Base-by-base conservation (phyloP, 1,139 yeast species). In the Maudiozyma humilis region DNA sequence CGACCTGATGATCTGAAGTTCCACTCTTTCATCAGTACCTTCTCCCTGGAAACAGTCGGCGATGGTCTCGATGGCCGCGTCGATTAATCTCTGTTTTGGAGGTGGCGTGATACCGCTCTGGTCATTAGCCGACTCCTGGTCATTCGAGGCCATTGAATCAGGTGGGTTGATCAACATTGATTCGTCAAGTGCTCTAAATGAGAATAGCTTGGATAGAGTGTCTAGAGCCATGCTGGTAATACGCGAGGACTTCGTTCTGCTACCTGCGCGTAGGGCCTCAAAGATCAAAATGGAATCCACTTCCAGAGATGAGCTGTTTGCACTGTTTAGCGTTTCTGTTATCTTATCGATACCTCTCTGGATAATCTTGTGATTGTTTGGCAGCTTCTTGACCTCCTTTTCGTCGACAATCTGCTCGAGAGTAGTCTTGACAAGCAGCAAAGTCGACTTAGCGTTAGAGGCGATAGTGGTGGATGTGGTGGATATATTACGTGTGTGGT, bases 1-100 rank as follows among this genome's bases (percentile, higher is more conserved):
- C 0, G 96, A 96, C 57, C 95, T 79, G 30, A 89, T 84, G 15
- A 91, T 91, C 65, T 93, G 98, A 44, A 91, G 67, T 67, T 93
- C 98, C 35, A 93, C 79, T 49, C 76, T 81, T 14, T 85, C 81
- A 59, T 89, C 95, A 0, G 97, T 87, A 1, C 88, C 87, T 62
- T 89, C 97, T 23, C 95, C 95, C 48, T 82, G 87, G 63, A 86
- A 89, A 52, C 95, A 85, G 17, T 83, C 79, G 33, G 94, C 78
- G 27, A 89, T 86, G 12, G 88, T 83, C 51, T 83, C 83, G 25
- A 93, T 84, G 0, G 95, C 88, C 16, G 84, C 84, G 57, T 88
- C 95, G 31, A 94, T 79, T 47, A 88, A 62, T 20, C 75, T 73
- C 19, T 79, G 72, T 42, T 72, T 71, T 17, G 77, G 77, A 14